A percentile compares a stretch with the other conserved stretches of the same genome.
Conservation (phyloP, 768 basidiomycete species). For the Mycena epipterygia region DNA sequence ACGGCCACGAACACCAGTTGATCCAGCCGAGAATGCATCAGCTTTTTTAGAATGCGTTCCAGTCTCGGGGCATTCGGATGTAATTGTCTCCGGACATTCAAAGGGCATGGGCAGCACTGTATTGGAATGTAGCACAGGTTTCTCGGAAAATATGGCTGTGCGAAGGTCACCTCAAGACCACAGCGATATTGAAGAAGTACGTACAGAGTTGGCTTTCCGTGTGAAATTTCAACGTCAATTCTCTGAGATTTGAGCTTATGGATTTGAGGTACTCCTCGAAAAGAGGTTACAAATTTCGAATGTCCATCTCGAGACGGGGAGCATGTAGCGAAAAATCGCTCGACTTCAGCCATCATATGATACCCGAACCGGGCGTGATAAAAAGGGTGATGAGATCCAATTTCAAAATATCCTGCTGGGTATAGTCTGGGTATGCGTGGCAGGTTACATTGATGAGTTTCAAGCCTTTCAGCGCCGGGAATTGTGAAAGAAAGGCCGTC, state of each 20-base stretch:
- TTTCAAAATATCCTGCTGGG: too few species aligned
- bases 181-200: not conserved
- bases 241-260: not conserved
- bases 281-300: not conserved
- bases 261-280: not conserved
- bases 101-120: not conserved
- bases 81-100: not conserved
- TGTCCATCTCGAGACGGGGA: constrained; percentile 1
- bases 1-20: constrained; percentile 1
- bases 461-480: too few species aligned
- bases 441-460: not conserved
- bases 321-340: constrained; percentile 11
- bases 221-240: constrained; percentile 5
- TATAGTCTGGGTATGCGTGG: not conserved
- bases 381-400: not conserved
- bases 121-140: not conserved
- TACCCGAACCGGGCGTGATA: not conserved
- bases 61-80: not conserved
- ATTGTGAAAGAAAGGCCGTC: too few species aligned
- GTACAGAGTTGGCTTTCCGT: not conserved
- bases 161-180: not conserved
- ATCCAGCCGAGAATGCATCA: not conserved
- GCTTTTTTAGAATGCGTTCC: not conserved
- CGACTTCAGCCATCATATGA: constrained; percentile 16
- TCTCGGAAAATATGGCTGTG: constrained; percentile 1